Evolutionary conservation across 768 basidiomycete genomes (phyloP), one percentile per base, ranked within the genome.

Genomic region (Boletellus ananiceps): DNA sequence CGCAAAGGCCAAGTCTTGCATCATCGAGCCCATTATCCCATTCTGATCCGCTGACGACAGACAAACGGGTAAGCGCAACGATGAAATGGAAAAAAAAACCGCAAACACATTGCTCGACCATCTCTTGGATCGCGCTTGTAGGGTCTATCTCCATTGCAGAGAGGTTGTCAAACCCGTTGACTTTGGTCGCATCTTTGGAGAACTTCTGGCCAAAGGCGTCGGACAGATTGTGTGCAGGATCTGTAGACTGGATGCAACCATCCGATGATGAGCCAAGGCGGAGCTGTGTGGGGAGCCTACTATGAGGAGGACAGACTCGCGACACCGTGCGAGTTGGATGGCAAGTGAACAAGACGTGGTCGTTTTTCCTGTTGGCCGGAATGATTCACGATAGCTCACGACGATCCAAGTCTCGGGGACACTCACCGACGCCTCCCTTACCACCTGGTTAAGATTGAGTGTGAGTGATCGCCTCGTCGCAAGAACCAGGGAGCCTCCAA

Each of bases 71-170:
- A 18, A 34, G 48, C 23, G 41, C 23, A 35, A 48, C 18, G 25
- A 31, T 2, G 18, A 32, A 41, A 2, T 27, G 21, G n/a, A 19
- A 27, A 18, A 23, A 5, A 41, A 33, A 44, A 19, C 19, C 14
- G 68, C 0, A 6, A 82, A 44, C 60, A 96, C 94, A 94, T 64
- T 89, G 85, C 61, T 99, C 96, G 32, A 98, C 89, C 95, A 99
- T 97, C 73, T 98, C 95, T 69, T 98, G 95, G 56, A 99, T 89
- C 23, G 93, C 86, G 60, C 93, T 93, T 40, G 90, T 95, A 8
- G 96, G 96, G 71, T 99, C 96, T 66, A 99, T 99, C 71, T 99
- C 96, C 96, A 99, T 99, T 4, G 96, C 96, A 63, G 70, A 95
- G 38, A 99, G 80, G 72, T 99, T 99, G 52, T 89, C 83, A 60